Evolutionary conservation across 208 protist species (phyloP), one percentile per base, ranked within the genome.

Genomic region (Blechomonas ayalai): DNA sequence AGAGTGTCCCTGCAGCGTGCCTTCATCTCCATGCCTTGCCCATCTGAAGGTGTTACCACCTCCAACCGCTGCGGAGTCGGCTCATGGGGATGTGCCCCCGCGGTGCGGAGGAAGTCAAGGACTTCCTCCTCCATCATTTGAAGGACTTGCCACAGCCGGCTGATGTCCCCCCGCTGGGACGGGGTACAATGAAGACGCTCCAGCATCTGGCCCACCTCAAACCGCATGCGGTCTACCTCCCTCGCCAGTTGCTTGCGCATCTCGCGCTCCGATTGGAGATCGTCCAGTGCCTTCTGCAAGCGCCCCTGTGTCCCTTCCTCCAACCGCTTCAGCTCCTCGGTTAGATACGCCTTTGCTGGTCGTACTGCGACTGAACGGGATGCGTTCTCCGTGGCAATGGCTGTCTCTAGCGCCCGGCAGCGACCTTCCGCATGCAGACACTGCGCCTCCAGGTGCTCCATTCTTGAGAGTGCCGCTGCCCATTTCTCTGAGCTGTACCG

Each of bases 191-290:
- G 49, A 19, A 39, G 46, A 19, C 25, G 46, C 62, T 80, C 67
- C 27, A 72, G 32, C 18, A 62, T 19, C 42, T 67, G 61, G 16
- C 60, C 36, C 40, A 83, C 39, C 61, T 92, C 73, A 16, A 80
- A 59, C 10, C 59, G 50, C 15, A 89, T 7, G 8, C 66, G 52
- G 33, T 87, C 76, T 10, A 86, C 36, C 41, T 84, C 71, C 33
- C 55, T 67, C 22, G 45, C 44, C 3, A 83, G 52, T 9, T 55
- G 66, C 26, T 66, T 46, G 23, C 45, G 37, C 33, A 73, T 57
- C 22, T 78, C 53, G 12, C 67, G 62, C 51, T 74, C 64, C 47
- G 58, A 43, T 4, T 33, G 41, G 9, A 71, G 56, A 18, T 65
- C 59, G 7, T 67, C 50, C 38, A 67, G 62, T 18, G 81, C 41